Base-by-base conservation (phyloP, 2,329 filamentous ascomycete species). In the Sclerotiophoma versabilis region DNA sequence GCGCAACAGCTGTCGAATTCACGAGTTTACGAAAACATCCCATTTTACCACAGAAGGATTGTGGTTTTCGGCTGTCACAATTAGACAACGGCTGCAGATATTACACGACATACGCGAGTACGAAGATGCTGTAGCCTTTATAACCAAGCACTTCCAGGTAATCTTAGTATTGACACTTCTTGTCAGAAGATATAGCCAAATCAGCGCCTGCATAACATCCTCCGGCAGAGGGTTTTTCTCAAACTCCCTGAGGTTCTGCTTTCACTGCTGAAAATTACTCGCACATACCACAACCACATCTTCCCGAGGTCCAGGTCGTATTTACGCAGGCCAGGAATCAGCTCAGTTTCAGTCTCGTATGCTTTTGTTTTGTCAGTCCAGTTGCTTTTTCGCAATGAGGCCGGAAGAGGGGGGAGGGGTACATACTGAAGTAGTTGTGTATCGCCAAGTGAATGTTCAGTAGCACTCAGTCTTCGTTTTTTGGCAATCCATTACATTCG, bases 381-480 rank as follows among this genome's bases (percentile, higher is more conserved):
- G 11, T 11, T 14, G 7, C 4, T 11, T n/a, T 14, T 14, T n/a
- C 4, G n/a, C n/a, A n/a, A n/a, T n/a, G n/a, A n/a, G n/a, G n/a
- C n/a, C n/a, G n/a, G n/a, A n/a, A n/a, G n/a, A n/a, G 17, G 14
- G 19, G 9, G 9, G 22, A 41, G 10, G 15, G 6, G 37, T 2
- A 34, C 27, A 3, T 9, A 34, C 37, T 49, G 29, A 41, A 49
- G 29, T 22, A 41, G 74, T 92, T 92, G 75, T 92, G 92, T 88
- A 93, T 92, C 65, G 83, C 91, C 75, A 93, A 90, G 75, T 90
- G 95, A 49, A 93, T 84, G 1, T 87, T 90, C 2, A 90, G 91
- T n/a, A 86, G 82, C 9, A 93, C 88, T 89, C 89, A 95, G n/a
- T 60, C 84, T 83, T 67, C 89, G 87, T 75, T 87, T 85, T 66